phyloP scores from a whole-genome alignment of 164 flowering plant species.

The Annona cherimola region DNA sequence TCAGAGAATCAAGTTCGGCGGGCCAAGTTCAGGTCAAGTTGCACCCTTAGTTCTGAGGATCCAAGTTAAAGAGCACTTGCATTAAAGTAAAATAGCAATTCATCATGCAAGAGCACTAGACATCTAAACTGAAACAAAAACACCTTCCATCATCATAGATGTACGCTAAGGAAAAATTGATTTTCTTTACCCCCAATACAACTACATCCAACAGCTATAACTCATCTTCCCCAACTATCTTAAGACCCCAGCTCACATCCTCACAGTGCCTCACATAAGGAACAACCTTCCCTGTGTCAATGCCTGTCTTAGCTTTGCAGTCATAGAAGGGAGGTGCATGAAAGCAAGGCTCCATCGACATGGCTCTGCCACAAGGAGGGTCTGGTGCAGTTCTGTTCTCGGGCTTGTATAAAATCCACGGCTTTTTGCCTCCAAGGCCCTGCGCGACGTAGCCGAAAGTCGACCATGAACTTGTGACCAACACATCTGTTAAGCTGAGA shows the following conservation, averaged over 20 bases:
- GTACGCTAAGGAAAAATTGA: background rate
- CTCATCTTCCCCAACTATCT: constrained; percentile 41
- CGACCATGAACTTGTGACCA: constrained; percentile 83
- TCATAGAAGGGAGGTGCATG: constrained; percentile 89
- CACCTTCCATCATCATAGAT: background rate
- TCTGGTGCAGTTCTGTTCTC: constrained; percentile 56
- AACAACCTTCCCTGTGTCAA: constrained; percentile 61
- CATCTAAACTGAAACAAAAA: background rate
- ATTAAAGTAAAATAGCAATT: too few species aligned
- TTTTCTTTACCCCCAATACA: background rate
- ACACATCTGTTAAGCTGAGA: constrained; percentile 54
- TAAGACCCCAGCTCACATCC: constrained; percentile 86
- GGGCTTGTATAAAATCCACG: constrained; percentile 81
- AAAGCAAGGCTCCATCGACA: constrained; percentile 92
- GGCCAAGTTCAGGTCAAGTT: too few species aligned
- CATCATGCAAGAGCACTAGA: too few species aligned
- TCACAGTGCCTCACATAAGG: constrained; percentile 86
- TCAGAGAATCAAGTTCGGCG: too few species aligned
- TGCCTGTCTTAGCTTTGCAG: constrained; percentile 64
- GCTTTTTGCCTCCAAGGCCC: constrained; percentile 73
- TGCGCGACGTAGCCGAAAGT: constrained; percentile 95
- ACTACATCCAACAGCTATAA: constrained; percentile 12
- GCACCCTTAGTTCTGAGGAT: too few species aligned
- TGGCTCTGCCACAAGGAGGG: constrained; percentile 70
- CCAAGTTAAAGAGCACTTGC: too few species aligned